A percentile compares a stretch with the other conserved stretches of the same genome.
Conservation (phyloP, 176 grass and related monocot genomes). For the Chrysopogon serrulatus region DNA sequence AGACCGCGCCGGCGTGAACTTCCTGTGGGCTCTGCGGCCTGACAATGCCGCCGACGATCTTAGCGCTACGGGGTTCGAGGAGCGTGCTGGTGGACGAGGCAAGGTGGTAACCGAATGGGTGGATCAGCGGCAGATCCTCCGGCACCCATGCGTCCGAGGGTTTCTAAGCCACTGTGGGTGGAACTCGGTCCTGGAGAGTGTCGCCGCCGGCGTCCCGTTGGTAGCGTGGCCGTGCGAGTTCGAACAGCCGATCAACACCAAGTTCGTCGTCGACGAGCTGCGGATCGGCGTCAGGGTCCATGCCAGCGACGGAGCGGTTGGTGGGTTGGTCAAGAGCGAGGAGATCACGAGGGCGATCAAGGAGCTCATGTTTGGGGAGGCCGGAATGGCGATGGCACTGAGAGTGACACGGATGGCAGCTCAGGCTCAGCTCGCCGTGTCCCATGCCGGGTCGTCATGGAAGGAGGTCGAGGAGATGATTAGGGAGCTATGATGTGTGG, state of each 20-base stretch:
- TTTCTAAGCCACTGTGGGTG: not conserved
- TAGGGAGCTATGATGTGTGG: not conserved
- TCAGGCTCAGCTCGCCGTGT: not conserved
- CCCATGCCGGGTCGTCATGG: not conserved
- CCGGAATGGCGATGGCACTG: not conserved
- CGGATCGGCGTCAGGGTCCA: not conserved
- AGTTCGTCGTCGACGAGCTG: not conserved
- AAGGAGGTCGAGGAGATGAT: not conserved
- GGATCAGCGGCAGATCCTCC: not conserved
- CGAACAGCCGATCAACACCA: not conserved
- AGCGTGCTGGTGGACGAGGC: not conserved
- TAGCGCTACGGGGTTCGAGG: not conserved
- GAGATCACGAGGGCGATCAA: not conserved
- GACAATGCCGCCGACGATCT: not conserved
- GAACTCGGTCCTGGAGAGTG: not conserved
- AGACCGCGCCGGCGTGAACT: not conserved
- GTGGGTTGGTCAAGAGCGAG: not conserved
- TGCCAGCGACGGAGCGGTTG: not conserved
- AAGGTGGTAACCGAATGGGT: not conserved
- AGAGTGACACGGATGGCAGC: not conserved
- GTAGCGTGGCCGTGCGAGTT: not conserved
- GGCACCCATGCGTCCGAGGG: not conserved
- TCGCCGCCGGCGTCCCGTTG: not conserved
- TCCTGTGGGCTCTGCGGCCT: not conserved
- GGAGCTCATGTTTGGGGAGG: not conserved